Percentiles rank a stretch among this genome's conserved stretches.
phyloP scores from a whole-genome alignment of 768 basidiomycete genomes.

The Phaffia australis region DNA sequence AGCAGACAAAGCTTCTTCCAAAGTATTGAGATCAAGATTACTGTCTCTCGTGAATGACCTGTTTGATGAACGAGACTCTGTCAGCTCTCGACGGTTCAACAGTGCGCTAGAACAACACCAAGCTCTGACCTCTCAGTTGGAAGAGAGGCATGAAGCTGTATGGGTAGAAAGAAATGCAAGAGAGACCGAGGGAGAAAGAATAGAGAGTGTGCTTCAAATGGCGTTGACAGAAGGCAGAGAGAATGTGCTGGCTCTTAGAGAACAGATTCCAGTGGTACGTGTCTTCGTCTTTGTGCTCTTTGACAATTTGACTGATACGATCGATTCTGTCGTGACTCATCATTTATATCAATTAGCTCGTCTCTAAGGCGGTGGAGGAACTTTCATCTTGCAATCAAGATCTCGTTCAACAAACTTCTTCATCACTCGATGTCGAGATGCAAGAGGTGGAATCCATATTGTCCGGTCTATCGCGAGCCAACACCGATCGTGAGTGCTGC shows the following conservation, averaged over 20 bases:
- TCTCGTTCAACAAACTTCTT: background rate
- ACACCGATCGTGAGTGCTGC: background rate
- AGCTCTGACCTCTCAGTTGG: too few relatives aligned
- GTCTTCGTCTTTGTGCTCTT: background rate
- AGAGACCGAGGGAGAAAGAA: too few relatives aligned
- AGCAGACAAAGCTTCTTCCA: too few relatives aligned
- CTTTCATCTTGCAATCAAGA: conserved; percentile 7
- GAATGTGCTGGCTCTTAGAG: background rate
- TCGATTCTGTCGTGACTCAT: background rate
- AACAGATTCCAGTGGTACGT: background rate
- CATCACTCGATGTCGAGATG: conserved; percentile 13
- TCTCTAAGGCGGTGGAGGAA: background rate
- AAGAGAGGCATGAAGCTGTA: too few relatives aligned
- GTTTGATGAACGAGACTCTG: too few relatives aligned
- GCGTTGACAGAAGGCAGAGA: too few relatives aligned
- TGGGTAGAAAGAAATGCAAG: too few relatives aligned
- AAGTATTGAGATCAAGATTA: too few relatives aligned
- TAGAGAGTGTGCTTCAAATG: too few relatives aligned
- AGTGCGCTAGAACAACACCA: too few relatives aligned
- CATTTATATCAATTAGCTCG: conserved; percentile 1
- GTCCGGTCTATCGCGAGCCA: background rate
- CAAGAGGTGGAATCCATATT: conserved; percentile 1
- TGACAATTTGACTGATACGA: background rate
- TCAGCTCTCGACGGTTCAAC: too few relatives aligned
- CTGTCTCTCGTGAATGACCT: too few relatives aligned